Evolutionary conservation across 148 eudicot genomes (phyloP).

Genomic region (Rhododendron mucronatum): DNA sequence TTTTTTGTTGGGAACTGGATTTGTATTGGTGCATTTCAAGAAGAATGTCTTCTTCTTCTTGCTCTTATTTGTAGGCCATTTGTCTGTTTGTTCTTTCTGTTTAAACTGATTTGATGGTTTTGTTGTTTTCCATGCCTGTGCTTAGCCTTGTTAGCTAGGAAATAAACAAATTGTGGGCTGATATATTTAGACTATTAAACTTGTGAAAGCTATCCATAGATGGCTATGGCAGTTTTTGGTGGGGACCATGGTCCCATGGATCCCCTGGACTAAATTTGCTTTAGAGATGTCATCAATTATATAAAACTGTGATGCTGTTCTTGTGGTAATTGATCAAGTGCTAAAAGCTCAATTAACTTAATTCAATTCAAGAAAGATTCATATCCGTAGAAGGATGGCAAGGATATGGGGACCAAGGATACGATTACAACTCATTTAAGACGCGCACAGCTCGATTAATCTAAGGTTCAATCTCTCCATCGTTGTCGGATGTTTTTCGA

Average conservation of each 20-base stretch:
- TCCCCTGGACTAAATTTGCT: neutral
- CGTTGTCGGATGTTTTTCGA: neutral
- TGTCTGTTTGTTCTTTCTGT: constrained; percentile 10
- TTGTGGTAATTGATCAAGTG: neutral
- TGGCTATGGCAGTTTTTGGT: neutral
- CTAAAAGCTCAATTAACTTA: neutral
- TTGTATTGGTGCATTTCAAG: neutral
- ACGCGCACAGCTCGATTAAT: neutral
- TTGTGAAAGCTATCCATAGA: constrained; percentile 2
- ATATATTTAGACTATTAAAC: neutral
- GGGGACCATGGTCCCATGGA: neutral
- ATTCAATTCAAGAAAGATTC: neutral
- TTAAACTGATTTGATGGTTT: neutral
- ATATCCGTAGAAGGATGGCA: neutral
- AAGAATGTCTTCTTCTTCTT: constrained; percentile 16
- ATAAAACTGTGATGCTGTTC: neutral
- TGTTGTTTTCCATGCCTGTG: neutral
- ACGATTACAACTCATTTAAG: neutral
- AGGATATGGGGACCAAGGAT: neutral
- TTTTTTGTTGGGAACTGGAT: constrained; percentile 7
- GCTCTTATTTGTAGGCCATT: constrained; percentile 15
- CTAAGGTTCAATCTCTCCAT: neutral
- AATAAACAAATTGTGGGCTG: neutral
- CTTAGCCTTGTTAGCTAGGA: neutral
- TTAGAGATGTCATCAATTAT: neutral